phyloP scores from a whole-genome alignment of 2,329 filamentous ascomycete genomes.

The Cladosporium austrohemisphaericum region DNA sequence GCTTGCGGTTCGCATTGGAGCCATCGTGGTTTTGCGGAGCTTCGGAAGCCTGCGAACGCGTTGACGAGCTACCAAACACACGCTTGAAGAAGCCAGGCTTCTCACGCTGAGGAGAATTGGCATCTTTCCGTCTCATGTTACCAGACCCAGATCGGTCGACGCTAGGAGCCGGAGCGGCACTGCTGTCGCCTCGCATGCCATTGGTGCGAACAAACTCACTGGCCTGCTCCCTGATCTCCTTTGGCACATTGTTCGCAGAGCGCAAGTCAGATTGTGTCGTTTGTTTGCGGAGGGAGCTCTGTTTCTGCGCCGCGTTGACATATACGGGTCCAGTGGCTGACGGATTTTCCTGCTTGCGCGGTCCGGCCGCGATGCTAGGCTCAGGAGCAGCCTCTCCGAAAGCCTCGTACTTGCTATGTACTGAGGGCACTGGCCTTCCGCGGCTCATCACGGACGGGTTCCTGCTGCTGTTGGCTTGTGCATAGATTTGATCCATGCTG shows the following conservation, averaged over 20 bases:
- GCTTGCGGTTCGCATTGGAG: background rate
- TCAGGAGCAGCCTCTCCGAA: conserved; percentile 80
- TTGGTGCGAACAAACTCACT: conserved; percentile 48
- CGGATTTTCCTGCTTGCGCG: conserved; percentile 53
- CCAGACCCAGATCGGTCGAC: conserved; percentile 25
- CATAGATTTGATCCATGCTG: conserved; percentile 67
- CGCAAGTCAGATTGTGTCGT: conserved; percentile 32
- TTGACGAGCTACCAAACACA: conserved; percentile 62
- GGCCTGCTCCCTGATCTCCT: conserved; percentile 44
- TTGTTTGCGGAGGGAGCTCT: conserved; percentile 28
- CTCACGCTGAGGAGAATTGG: conserved; percentile 41
- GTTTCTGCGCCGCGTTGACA: conserved; percentile 28
- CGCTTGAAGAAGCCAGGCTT: conserved; percentile 87
- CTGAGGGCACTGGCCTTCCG: conserved; percentile 41
- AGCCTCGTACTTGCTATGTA: conserved; percentile 41
- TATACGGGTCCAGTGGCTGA: conserved; percentile 33
- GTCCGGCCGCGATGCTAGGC: conserved; percentile 77
- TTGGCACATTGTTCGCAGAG: conserved; percentile 30
- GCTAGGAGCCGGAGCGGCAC: conserved; percentile 35
- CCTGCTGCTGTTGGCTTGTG: conserved; percentile 28
- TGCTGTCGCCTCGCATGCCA: conserved; percentile 39
- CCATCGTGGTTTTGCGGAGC: background rate
- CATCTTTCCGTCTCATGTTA: conserved; percentile 29
- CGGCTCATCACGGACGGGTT: conserved; percentile 40
- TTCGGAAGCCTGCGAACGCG: conserved; percentile 4